Conservation (phyloP, 495 filamentous ascomycete species). For the Oidiodendron maius region DNA sequence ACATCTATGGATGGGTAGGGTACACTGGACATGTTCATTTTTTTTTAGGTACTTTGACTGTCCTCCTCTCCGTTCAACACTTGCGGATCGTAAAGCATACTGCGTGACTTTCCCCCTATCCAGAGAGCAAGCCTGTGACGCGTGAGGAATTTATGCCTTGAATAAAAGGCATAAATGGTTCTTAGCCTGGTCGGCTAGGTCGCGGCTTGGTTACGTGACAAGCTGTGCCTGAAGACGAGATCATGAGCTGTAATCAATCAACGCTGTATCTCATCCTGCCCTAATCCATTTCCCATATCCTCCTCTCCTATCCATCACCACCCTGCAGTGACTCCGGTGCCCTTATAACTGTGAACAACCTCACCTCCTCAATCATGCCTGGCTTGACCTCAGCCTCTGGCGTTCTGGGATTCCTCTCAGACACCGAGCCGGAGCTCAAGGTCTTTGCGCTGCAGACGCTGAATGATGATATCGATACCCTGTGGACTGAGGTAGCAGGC, state of each 20-base stretch:
- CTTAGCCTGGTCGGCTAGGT: background rate
- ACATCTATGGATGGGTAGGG: no score
- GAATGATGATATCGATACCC: constrained; percentile 89
- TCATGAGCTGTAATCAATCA: constrained; percentile 5
- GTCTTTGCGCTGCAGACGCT: constrained; percentile 90
- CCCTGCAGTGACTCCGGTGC: no score
- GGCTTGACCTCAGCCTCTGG: constrained; percentile 90
- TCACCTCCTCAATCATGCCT: constrained; percentile 55
- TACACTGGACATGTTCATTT: no score
- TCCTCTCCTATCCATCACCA: background rate
- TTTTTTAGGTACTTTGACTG: no score
- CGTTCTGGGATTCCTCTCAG: constrained; percentile 90
- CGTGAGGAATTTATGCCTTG: background rate
- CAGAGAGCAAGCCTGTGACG: no score
- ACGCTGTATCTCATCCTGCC: constrained; percentile 4
- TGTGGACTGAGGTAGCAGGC: constrained; percentile 95
- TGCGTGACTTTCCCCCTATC: no score
- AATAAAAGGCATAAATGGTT: background rate
- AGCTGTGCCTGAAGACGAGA: constrained; percentile 19
- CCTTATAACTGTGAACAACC: no score
- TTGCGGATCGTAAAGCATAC: no score
- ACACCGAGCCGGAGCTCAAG: constrained; percentile 87
- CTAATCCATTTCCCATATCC: constrained; percentile 3
- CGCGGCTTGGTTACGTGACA: constrained; percentile 8
- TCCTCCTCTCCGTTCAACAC: no score